phyloP scores from a whole-genome alignment of 176 grass and related monocot genomes.

The Paspalum vaginatum region DNA sequence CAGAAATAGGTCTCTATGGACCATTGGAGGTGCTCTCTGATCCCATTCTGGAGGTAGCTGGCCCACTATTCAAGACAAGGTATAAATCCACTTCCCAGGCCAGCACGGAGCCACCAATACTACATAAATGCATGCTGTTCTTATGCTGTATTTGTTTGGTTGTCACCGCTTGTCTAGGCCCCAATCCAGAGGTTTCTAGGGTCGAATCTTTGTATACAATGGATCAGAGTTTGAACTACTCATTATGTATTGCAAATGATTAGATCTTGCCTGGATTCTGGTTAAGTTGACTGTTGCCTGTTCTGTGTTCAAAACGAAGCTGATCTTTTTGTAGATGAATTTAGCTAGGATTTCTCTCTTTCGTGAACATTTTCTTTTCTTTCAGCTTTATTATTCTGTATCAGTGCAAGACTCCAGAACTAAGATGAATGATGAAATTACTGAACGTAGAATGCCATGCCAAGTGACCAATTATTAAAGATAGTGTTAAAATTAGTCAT shows the following conservation, averaged over 20 bases:
- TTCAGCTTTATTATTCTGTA: not conserved
- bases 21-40: constrained; percentile 54
- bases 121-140: constrained; percentile 60
- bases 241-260: constrained; percentile 37
- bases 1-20: constrained; percentile 47
- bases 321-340: constrained; percentile 17
- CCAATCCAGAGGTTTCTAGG: constrained; percentile 40
- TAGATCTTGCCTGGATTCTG: constrained; percentile 41
- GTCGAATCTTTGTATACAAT: constrained; percentile 42
- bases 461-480: not conserved
- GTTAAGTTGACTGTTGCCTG: not conserved
- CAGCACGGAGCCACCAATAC: constrained; percentile 56
- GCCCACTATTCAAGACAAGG: constrained; percentile 70
- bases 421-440: constrained; percentile 26
- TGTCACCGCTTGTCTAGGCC: constrained; percentile 32
- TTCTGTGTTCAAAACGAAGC: constrained; percentile 27
- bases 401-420: constrained; percentile 4
- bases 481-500: constrained; percentile 3
- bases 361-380: not conserved
- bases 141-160: constrained; percentile 51
- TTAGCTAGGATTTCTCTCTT: constrained; percentile 23
- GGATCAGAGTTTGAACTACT: constrained; percentile 20
- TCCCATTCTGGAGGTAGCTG: constrained; percentile 46
- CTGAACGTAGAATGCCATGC: not conserved
- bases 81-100: constrained; percentile 56